These are phyloP conservation scores for Roridomyces roridus DNA, from an alignment of 768 basidiomycete genomes.

Conservation along the genomic window DNA sequence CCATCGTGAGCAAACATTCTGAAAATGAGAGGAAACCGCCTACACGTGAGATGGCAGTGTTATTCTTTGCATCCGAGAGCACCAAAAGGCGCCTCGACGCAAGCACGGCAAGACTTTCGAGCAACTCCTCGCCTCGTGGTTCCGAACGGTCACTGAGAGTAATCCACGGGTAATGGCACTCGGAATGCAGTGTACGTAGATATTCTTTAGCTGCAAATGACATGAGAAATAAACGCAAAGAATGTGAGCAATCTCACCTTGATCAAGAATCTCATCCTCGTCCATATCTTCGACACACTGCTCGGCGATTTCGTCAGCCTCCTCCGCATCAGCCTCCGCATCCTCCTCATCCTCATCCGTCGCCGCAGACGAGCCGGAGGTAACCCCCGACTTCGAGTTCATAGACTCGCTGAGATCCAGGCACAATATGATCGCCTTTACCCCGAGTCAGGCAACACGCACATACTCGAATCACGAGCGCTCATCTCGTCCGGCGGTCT, in stretches of 20 bases:
- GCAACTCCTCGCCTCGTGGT: background rate
- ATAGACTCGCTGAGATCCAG: constrained; percentile 35
- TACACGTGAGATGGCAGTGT: background rate
- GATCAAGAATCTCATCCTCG: constrained; percentile 1
- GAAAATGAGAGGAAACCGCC: background rate
- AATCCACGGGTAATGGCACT: constrained; percentile 22
- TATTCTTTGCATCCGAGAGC: background rate
- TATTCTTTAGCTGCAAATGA: constrained; percentile 19
- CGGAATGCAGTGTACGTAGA: background rate
- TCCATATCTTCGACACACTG: constrained; percentile 1
- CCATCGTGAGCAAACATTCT: background rate
- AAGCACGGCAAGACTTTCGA: background rate
- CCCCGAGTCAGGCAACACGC: background rate
- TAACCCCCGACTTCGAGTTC: constrained; percentile 28
- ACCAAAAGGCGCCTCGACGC: background rate
- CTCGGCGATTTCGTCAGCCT: background rate
- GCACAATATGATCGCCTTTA: constrained; percentile 37
- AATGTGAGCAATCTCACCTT: constrained; percentile 2
- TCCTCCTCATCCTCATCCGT: constrained; percentile 3
- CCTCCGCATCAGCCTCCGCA: background rate
- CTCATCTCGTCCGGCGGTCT: constrained; percentile 35
- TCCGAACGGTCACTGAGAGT: background rate
- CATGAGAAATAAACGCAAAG: background rate
- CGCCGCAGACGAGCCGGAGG: background rate
- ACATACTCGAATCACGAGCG: too few relatives aligned